Evolutionary conservation across 2,329 filamentous ascomycete genomes (phyloP).

Genomic region (Fusarium brachygibbosum): DNA sequence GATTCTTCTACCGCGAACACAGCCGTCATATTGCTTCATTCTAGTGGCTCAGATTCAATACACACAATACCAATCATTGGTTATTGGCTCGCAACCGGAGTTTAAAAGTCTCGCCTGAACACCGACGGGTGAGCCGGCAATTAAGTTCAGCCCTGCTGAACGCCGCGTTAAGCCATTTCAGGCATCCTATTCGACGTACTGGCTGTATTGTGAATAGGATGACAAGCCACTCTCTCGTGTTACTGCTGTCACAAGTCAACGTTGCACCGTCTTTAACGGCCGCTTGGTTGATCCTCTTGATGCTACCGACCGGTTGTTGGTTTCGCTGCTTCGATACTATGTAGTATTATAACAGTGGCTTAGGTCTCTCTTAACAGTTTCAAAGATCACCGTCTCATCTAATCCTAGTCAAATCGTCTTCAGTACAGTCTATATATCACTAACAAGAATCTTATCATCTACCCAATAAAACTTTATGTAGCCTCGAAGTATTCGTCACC

Average conservation of each 20-base stretch:
- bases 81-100: conserved; percentile 15
- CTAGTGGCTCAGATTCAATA: not conserved
- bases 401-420: too few species aligned
- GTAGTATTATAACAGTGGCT: not conserved
- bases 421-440: too few species aligned
- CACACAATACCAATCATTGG: not conserved
- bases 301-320: not conserved
- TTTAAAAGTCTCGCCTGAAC: conserved; percentile 5
- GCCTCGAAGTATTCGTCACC: too few species aligned
- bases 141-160: conserved; percentile 24
- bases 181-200: not conserved
- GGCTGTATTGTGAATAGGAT: not conserved
- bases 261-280: conserved; percentile 9
- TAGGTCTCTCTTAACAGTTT: too few species aligned
- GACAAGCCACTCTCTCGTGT: not conserved
- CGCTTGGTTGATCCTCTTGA: not conserved
- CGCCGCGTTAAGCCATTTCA: conserved; percentile 12
- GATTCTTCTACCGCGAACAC: not conserved
- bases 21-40: not conserved
- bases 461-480: too few species aligned
- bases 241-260: conserved; percentile 5
- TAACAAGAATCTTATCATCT: too few species aligned
- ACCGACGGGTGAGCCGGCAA: conserved; percentile 32
- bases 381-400: too few species aligned
- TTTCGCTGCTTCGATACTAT: not conserved